Evolutionary conservation across 306 rosid species (phyloP), one percentile per base, ranked within the genome.

Genomic region (Medicago lupulina): DNA sequence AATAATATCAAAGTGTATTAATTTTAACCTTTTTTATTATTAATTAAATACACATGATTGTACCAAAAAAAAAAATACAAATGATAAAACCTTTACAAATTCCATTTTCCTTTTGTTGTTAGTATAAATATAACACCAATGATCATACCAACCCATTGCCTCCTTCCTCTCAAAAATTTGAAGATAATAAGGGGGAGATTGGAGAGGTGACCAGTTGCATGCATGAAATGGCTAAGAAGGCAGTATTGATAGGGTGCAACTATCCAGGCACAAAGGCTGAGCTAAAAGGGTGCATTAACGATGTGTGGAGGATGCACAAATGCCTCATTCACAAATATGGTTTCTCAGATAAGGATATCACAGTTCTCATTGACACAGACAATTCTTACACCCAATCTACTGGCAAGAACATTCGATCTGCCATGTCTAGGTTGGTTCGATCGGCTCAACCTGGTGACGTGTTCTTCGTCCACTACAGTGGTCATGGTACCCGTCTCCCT

Each of bases 401-500:
- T 0, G 96, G 96, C 15, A 87, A 77, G 77, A 92, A 90, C 83
- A 85, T 90, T 21, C 81, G 93, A 28, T 39, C 54, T 34, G 94
- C 90, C 8, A 66, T 92, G 28, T 60, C 81, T 40, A 62, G 4
- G 44, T 83, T 92, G 17, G 70, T 90, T 55, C 79, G 65, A 17
- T 85, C 90, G 1, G 89, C 92, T 0, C 60, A 82, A 31, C 73
- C 91, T 0, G 87, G 91, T 0, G 96, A 92, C 2, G n/a, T 73
- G 16, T 84, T 92, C 51, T 88, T 92, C 8, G 82, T 92, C 9
- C 98, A 88, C 74, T 92, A 86, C 67, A 88, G 93, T 7, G 97
- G 98, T n/a, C 97, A 91, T 39, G 97, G 96, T 40, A 88, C 96
- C 0, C 97, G 96, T 63, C 97, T 93, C 7, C 97, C 97, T 0